Percentiles rank a stretch among this genome's conserved stretches.
Conservation (phyloP, 1,284 basidiomycete species). For the Pascua guehoae region DNA sequence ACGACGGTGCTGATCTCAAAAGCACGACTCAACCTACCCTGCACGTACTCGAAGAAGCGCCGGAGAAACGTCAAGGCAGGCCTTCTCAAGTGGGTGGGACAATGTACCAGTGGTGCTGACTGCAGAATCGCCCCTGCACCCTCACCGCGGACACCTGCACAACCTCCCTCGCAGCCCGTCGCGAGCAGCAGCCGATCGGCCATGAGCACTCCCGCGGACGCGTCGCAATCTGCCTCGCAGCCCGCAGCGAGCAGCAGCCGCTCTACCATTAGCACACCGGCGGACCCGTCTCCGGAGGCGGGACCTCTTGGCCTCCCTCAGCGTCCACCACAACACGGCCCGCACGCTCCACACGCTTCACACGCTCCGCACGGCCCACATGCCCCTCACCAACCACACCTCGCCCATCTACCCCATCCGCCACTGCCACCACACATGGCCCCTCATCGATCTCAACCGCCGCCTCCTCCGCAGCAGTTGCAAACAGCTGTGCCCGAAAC, state of each 20-base stretch:
- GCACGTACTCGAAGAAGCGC: conserved; percentile 6
- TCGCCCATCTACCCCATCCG: too few species aligned
- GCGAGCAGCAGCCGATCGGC: neutral
- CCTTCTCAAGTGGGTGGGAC: neutral
- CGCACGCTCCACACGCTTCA: too few species aligned
- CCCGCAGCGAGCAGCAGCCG: neutral
- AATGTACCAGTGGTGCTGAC: neutral
- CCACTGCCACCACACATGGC: too few species aligned
- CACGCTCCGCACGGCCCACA: too few species aligned
- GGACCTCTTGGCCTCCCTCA: neutral
- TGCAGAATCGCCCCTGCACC: neutral
- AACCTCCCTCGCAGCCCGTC: neutral
- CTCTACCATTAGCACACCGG: neutral
- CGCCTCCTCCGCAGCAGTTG: too few species aligned
- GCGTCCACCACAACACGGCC: too few species aligned
- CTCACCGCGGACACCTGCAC: neutral
- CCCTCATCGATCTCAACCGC: too few species aligned
- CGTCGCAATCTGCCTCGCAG: neutral
- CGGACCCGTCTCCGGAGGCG: neutral
- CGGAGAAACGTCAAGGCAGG: neutral
- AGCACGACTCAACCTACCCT: conserved; percentile 3
- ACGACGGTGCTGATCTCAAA: too few species aligned
- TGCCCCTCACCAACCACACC: too few species aligned
- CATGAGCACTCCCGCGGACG: neutral
- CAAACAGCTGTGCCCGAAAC: too few species aligned